Base-by-base conservation (phyloP, 495 filamentous ascomycete genomes). In the Penicillium canariense region DNA sequence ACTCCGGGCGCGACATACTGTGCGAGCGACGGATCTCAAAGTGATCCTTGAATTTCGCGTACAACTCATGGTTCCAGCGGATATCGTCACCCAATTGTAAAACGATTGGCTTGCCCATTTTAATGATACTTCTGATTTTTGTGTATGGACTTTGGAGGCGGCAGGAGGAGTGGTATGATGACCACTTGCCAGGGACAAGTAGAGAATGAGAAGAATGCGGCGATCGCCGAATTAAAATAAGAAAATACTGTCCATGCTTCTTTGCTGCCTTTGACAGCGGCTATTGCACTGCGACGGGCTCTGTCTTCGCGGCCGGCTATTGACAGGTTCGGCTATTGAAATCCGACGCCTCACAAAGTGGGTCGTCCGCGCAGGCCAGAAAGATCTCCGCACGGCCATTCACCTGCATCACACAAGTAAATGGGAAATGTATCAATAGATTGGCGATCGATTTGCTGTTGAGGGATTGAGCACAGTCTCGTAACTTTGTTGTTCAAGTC, bases 81-180 rank as follows among this genome's bases (percentile, higher is more conserved):
- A 88, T 78, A n/a, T 80, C 74, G 52, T 87, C 85, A 23, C 86
- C 87, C 42, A 90, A 76, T 56, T 88, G 84, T 35, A 90, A 82
- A 36, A 90, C 81, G 35, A 54, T 64, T 44, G 59, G 66, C 48
- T 73, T 74, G 25, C 59, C 14, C 61, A 66, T 69, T 54, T 48
- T 69, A 43, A 23, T 3, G 52, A 25, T 43, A 34, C 47, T 31
- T 35, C 42, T 55, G 30, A 11, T 15, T 17, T 8, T 14, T 15
- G 48, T 38, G 2, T 2, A 28, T 25, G 7, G 15, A 39, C 5
- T 22, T 32, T 5, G 4, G 2, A 45, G 11, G 42, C 12, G 15
- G 26, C 10, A 3, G 8, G 22, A 48, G 9, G 12, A 34, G 18
- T 17, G 9, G 3, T 48, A 34, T 23, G 32, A 4, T 9, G 18